Conservation (phyloP, 306 rosid genomes). For the Begonia loranthoides region DNA sequence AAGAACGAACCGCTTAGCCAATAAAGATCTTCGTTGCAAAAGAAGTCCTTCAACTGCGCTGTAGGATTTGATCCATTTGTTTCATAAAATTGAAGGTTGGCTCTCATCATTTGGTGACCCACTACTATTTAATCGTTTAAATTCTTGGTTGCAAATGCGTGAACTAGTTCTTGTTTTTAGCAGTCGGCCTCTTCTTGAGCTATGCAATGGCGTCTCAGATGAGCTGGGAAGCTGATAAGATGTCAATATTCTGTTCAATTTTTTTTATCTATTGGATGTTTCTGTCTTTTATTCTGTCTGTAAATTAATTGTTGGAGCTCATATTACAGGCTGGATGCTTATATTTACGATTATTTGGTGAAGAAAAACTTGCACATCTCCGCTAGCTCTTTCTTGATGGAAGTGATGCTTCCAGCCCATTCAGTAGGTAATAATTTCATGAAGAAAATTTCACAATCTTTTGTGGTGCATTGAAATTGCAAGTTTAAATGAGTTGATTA, state of each 20-base stretch:
- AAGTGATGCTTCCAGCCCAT: conserved; percentile 88
- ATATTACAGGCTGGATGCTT: conserved; percentile 77
- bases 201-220: conserved; percentile 58
- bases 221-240: conserved; percentile 97
- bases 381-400: conserved; percentile 82
- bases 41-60: conserved; percentile 10
- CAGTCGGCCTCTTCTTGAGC: conserved; percentile 18
- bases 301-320: neutral
- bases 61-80: conserved; percentile 42
- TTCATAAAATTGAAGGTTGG: conserved; percentile 27
- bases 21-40: too few species aligned
- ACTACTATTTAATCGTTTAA: neutral
- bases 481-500: neutral
- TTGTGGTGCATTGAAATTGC: neutral
- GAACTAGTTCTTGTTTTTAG: too few species aligned
- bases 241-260: conserved; percentile 24
- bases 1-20: too few species aligned
- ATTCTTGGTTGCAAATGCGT: neutral
- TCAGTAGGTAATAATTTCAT: conserved; percentile 63
- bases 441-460: neutral
- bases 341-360: conserved; percentile 79
- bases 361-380: conserved; percentile 82
- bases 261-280: neutral
- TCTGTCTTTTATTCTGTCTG: neutral
- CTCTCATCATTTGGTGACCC: conserved; percentile 16